phyloP scores from a whole-genome alignment of 2,329 filamentous ascomycete species.

The Ceratocystis albifundus region DNA sequence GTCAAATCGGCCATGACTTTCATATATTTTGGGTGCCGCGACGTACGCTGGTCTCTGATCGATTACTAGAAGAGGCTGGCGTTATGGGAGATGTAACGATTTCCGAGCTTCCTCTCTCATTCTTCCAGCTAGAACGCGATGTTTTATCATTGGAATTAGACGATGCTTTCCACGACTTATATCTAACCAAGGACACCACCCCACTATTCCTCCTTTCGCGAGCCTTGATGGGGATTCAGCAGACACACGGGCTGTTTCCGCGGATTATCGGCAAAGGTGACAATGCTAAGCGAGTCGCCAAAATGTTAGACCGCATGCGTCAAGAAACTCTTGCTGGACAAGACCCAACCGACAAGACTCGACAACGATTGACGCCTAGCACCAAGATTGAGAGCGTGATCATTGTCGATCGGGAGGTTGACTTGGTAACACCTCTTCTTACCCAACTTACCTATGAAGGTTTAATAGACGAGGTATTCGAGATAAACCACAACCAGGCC shows the following conservation, averaged over 20 bases:
- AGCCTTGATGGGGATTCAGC: constrained; percentile 88
- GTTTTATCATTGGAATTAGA: constrained; percentile 83
- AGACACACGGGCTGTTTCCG: constrained; percentile 84
- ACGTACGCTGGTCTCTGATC: constrained; percentile 80
- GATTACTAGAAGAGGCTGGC: constrained; percentile 82
- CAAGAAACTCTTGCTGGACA: constrained; percentile 77
- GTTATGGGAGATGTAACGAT: constrained; percentile 88
- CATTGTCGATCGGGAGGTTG: constrained; percentile 88
- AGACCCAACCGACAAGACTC: constrained; percentile 49
- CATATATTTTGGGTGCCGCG: constrained; percentile 93
- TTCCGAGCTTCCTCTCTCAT: constrained; percentile 74
- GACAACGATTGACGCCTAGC: constrained; percentile 68
- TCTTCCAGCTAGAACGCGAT: constrained; percentile 85
- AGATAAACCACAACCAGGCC: constrained; percentile 82
- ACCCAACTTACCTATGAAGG: constrained; percentile 97
- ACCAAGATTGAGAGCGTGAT: constrained; percentile 81
- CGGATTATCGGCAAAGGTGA: constrained; percentile 93
- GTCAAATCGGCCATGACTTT: constrained; percentile 86
- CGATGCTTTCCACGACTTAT: constrained; percentile 75
- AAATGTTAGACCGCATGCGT: constrained; percentile 80
- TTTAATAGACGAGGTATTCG: constrained; percentile 84
- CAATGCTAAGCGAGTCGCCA: constrained; percentile 77
- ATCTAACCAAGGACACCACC: constrained; percentile 80
- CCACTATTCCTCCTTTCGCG: constrained; percentile 80
- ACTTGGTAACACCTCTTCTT: constrained; percentile 81